These are phyloP conservation scores for Linderniella brevidens DNA, from an alignment of 257 asterid genomes.

Conservation along the genomic window DNA sequence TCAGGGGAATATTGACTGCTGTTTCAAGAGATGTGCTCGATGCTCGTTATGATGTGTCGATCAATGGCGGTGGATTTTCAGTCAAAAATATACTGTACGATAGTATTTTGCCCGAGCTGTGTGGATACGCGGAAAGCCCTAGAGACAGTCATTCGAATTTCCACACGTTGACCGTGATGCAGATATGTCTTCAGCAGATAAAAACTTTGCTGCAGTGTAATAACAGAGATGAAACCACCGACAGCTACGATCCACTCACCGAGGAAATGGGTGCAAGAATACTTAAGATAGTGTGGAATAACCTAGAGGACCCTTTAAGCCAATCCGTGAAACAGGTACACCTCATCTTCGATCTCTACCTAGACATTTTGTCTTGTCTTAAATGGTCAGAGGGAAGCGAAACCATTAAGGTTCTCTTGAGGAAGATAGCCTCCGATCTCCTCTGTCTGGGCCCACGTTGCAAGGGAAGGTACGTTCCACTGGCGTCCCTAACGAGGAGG, in stretches of 20 bases:
- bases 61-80: constrained; percentile 14
- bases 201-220: constrained; percentile 49
- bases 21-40: constrained; percentile 71
- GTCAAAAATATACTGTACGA: constrained; percentile 60
- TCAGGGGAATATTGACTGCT: constrained; percentile 85
- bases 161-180: constrained; percentile 85
- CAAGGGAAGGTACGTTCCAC: constrained; percentile 85
- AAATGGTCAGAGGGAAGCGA: constrained; percentile 47
- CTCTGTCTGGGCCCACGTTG: constrained; percentile 81
- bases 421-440: constrained; percentile 64
- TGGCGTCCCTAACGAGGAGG: constrained; percentile 77
- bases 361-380: constrained; percentile 63
- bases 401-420: constrained; percentile 40
- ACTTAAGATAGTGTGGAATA: constrained; percentile 75
- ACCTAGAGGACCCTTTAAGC: constrained; percentile 92
- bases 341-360: constrained; percentile 78
- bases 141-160: constrained; percentile 79
- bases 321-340: constrained; percentile 96
- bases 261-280: constrained; percentile 64
- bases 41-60: constrained; percentile 23
- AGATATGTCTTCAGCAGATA: constrained; percentile 92
- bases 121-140: constrained; percentile 69
- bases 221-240: constrained; percentile 9
- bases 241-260: constrained; percentile 39
- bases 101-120: constrained; percentile 82